Evolutionary conservation across 192 early-diverging fungal genomes (phyloP).

Genomic region (Entomortierella beljakovae): DNA sequence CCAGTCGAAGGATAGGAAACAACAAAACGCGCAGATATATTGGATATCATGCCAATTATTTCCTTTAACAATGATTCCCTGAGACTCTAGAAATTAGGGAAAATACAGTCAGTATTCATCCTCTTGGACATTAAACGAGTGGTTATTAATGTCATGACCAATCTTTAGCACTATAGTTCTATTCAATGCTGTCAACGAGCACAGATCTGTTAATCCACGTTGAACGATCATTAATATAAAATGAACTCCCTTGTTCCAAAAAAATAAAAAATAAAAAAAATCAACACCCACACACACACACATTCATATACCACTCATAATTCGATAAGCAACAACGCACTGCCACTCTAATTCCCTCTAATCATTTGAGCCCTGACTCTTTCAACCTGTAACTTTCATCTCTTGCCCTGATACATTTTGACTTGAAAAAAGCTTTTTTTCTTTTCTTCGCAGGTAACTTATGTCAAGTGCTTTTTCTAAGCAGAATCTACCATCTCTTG

Average conservation of each 20-base stretch:
- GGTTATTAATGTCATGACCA: background rate
- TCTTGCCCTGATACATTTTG: too few relatives aligned
- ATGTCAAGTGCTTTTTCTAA: too few relatives aligned
- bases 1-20: slow-evolving; percentile 5
- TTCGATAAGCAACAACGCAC: too few relatives aligned
- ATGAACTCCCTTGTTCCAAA: background rate
- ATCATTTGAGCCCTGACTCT: too few relatives aligned
- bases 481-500: too few relatives aligned
- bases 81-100: slow-evolving; percentile 10
- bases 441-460: too few relatives aligned
- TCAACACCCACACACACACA: too few relatives aligned
- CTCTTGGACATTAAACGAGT: background rate
- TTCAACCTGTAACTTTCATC: too few relatives aligned
- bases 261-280: too few relatives aligned
- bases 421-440: too few relatives aligned
- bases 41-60: background rate
- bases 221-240: slow-evolving; percentile 2
- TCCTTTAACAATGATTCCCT: background rate
- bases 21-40: background rate
- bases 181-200: background rate
- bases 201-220: slow-evolving; percentile 10
- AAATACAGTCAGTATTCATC: background rate
- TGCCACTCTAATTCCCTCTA: too few relatives aligned
- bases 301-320: too few relatives aligned
- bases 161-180: background rate